These are phyloP conservation scores for Leavenworthia alabamica DNA, from an alignment of 345 rosid genomes.

Conservation along the genomic window DNA sequence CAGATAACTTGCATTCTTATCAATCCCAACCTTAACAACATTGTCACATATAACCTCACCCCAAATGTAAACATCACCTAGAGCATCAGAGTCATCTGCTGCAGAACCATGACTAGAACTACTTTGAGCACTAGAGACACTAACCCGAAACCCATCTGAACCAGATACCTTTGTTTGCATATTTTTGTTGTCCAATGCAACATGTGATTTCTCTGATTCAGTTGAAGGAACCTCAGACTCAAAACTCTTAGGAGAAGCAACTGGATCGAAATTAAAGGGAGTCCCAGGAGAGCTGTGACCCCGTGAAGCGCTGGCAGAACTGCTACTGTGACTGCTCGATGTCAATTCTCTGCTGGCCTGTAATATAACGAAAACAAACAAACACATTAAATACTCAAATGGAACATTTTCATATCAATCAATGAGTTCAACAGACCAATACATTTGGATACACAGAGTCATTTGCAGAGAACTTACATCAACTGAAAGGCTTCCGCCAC, in stretches of 20 bases:
- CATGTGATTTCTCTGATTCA: slow-evolving; percentile 73
- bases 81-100: slow-evolving; percentile 89
- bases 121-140: slow-evolving; percentile 98
- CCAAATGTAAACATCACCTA: slow-evolving; percentile 97
- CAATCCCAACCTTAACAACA: slow-evolving; percentile 62
- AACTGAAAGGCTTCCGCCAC: slow-evolving; percentile 70
- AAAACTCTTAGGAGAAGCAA: slow-evolving; percentile 53
- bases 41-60: slow-evolving; percentile 89
- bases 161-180: slow-evolving; percentile 83
- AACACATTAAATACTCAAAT: neutral
- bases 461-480: slow-evolving; percentile 49
- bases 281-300: slow-evolving; percentile 75
- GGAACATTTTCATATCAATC: neutral
- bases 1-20: slow-evolving; percentile 55
- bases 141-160: slow-evolving; percentile 90
- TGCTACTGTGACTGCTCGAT: slow-evolving; percentile 74
- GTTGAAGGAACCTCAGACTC: slow-evolving; percentile 50
- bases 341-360: slow-evolving; percentile 92
- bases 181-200: slow-evolving; percentile 62
- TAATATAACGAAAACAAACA: slow-evolving; percentile 14
- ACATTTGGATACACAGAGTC: neutral
- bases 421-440: neutral
- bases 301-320: slow-evolving; percentile 63
- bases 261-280: slow-evolving; percentile 49
- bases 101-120: slow-evolving; percentile 96